Evolutionary conservation across 306 rosid species (phyloP), one percentile per base, ranked within the genome.

Genomic region (Herpetospermum pedunculosum): DNA sequence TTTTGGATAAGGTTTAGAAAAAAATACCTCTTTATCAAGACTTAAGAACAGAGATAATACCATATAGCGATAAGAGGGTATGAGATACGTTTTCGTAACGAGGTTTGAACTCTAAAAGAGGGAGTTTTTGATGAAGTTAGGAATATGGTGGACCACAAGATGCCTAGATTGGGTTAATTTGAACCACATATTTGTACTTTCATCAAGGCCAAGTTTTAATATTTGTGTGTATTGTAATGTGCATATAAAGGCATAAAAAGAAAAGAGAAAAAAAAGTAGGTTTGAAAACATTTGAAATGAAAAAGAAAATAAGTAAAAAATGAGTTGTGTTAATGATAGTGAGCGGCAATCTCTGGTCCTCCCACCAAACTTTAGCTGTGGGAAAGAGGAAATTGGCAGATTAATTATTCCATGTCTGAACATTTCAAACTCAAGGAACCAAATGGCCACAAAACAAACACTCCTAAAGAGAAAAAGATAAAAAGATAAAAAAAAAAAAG

Each of bases 381-480:
- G 37, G 16, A n/a, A n/a, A 69, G 25, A 26, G 3, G 21, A 21
- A 67, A 67, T 64, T 64, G 71, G 30, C 71, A 64, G 49, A 11
- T 67, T 21, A 43, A 69, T 44, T 15, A 69, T 69, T 69, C 55
- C 73, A n/a, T 23, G 5, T 41, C 73, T 41, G 38, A 69, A 43
- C 37, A 68, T 43, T 68, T 68, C 73, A 68, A 43, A 23, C 54
- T 68, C 23, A 68, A 68, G 73, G 73, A 68, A 69, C 73, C 73
- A 34, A 50, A 63, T 78, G 77, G 74, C 77, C 70, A 46, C 52
- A 67, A 19, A 63, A 7, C 11, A 13, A 44, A 13, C 70, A 34
- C 44, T 63, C 28, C 23, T 6, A 76, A 34, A 64, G 37, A 72
- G 25, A 48, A 47, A 47, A 37, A 26, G 4, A n/a, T n/a, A 38